Evolutionary conservation across 495 filamentous ascomycete species (phyloP), one percentile per base, ranked within the genome.

Genomic region (Ascobolus immersus): DNA sequence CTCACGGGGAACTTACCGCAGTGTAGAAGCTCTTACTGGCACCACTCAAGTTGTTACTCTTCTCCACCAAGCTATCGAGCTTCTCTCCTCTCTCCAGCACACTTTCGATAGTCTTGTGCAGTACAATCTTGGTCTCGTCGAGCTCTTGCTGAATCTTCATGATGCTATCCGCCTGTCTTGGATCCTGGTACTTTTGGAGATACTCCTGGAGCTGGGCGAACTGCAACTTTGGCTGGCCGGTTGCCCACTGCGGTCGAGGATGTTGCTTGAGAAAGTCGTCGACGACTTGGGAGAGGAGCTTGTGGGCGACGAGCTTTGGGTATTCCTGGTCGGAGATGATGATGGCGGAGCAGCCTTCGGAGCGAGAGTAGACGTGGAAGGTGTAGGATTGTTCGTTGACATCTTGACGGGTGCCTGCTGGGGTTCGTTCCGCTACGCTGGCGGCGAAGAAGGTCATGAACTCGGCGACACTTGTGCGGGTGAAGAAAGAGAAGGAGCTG

Each of bases 1-100:
- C 18, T 7, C 21, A 28, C 3, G 11, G n/a, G 17, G 22, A 18
- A 44, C 57, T 37, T 48, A 77, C 74, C 61, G 66, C 63, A 14
- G 62, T 77, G 54, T 94, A 96, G 53, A 94, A 96, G 73, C 84
- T 79, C 65, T 91, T 93, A 52, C 77, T 86, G 62, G 82, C 74
- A 31, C 67, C 62, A 53, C 77, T 92, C 19, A 67, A 45, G 39
- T 80, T 60, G 49, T 92, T 84, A 39, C 89, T 99, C 69, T 94
- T 99, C 49, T 94, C 82, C 20, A 99, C 82, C 35, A 99, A 58
- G 48, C 92, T 48, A 60, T 93, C 81, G 43, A 99, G 92, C 42
- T 82, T 62, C 62, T 93, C 86, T 12, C 86, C 86, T 2, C 86
- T 59, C 64, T 99, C 86, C 30, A 99, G 52, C 44, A 99, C 67